These are phyloP conservation scores for Chaetomium strumarium DNA, from an alignment of 2,329 filamentous ascomycete genomes.

Conservation along the genomic window DNA sequence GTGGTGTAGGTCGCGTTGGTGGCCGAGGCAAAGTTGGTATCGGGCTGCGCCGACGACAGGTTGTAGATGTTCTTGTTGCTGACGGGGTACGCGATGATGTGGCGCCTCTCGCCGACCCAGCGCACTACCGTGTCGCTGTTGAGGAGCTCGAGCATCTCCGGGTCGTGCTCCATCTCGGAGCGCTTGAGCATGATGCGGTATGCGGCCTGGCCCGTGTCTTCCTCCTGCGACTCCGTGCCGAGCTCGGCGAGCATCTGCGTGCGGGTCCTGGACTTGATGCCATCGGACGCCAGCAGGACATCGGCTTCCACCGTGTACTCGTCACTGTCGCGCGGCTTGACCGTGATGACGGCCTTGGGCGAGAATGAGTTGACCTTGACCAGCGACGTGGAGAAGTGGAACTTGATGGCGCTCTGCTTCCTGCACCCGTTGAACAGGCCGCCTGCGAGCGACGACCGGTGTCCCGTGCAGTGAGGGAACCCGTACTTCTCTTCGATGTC, in stretches of 20 bases:
- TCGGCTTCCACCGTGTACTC: conserved; percentile 49
- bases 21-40: conserved; percentile 53
- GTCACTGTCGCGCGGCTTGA: conserved; percentile 50
- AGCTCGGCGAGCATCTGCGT: conserved; percentile 49
- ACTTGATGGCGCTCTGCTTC: conserved; percentile 54
- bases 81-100: conserved; percentile 75
- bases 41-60: conserved; percentile 56
- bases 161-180: conserved; percentile 58
- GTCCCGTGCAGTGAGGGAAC: conserved; percentile 75
- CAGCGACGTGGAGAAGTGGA: conserved; percentile 59
- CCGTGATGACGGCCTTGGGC: conserved; percentile 54
- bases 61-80: conserved; percentile 61
- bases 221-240: conserved; percentile 47
- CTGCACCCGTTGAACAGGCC: conserved; percentile 66
- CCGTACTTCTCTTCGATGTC: conserved; percentile 64
- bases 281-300: conserved; percentile 49
- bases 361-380: conserved; percentile 53
- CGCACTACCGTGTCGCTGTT: conserved; percentile 62
- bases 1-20: conserved; percentile 58
- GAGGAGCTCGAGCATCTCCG: conserved; percentile 61
- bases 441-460: conserved; percentile 65
- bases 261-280: conserved; percentile 48
- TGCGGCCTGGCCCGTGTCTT: conserved; percentile 68
- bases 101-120: conserved; percentile 69
- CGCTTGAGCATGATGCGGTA: conserved; percentile 74